phyloP scores from a whole-genome alignment of 2,329 filamentous ascomycete genomes.

The Chaetomium sp. region DNA sequence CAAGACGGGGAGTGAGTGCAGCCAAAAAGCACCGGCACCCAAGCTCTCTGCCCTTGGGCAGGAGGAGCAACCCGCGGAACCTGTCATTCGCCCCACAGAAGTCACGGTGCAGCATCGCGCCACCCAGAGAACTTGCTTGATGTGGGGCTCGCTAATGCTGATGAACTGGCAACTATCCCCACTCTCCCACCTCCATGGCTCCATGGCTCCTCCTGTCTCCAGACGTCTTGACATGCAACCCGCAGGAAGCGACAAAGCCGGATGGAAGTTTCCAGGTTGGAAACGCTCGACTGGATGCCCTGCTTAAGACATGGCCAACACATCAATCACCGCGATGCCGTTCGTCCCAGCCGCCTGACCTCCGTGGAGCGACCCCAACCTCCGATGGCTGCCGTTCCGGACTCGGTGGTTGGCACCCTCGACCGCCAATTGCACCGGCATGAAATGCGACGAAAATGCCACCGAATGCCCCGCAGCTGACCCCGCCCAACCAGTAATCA shows the following conservation, averaged over 20 bases:
- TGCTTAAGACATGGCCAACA: constrained; percentile 14
- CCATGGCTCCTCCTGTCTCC: not conserved
- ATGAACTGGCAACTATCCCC: constrained; percentile 23
- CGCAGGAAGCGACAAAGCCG: not conserved
- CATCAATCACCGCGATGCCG: constrained; percentile 14
- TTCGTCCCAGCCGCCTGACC: constrained; percentile 18
- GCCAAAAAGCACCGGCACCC: not conserved
- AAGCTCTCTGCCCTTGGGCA: not conserved
- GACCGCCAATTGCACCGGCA: constrained; percentile 15
- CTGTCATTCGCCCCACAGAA: not conserved
- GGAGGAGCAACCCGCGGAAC: not conserved
- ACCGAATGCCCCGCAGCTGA: constrained; percentile 12
- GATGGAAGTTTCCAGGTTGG: not conserved
- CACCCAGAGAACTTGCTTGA: not conserved
- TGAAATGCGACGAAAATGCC: not conserved
- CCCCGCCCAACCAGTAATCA: constrained; percentile 9
- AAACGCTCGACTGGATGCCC: not conserved
- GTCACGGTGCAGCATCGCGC: not conserved
- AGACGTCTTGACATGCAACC: not conserved
- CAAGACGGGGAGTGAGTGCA: not conserved
- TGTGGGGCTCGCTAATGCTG: constrained; percentile 27
- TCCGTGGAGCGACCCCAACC: constrained; percentile 3
- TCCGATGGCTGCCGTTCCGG: not conserved
- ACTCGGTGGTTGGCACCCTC: constrained; percentile 8
- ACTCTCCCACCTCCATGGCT: not conserved